Conservation (phyloP, 768 basidiomycete species). For the Naematelia aurantialba region DNA sequence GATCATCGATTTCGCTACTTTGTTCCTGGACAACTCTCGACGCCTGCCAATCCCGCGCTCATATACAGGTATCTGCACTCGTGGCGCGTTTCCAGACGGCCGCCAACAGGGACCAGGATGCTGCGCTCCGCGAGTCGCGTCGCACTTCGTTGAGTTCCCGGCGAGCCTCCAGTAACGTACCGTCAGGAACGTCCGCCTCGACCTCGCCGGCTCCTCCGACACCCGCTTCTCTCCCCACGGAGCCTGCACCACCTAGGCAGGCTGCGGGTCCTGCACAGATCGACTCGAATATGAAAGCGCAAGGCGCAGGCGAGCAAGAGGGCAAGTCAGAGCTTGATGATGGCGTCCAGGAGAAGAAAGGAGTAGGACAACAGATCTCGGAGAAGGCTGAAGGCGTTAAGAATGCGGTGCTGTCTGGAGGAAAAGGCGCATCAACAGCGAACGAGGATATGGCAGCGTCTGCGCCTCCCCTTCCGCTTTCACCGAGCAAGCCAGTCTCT, state of each 20-base stretch:
- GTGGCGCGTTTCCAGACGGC: conserved; percentile 43
- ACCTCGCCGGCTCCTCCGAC: conserved; percentile 4
- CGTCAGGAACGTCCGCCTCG: conserved; percentile 3
- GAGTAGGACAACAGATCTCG: not conserved
- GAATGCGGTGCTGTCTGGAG: not conserved
- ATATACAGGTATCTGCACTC: conserved; percentile 33
- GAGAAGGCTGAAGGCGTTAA: not conserved
- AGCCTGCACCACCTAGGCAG: not conserved
- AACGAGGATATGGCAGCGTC: not conserved
- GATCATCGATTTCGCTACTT: too few species aligned
- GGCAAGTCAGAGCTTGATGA: not conserved
- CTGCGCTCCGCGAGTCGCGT: conserved; percentile 12
- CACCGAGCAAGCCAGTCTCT: not conserved
- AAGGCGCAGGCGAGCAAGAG: too few species aligned
- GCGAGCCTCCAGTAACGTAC: not conserved
- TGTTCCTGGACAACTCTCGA: too few species aligned
- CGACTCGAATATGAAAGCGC: too few species aligned
- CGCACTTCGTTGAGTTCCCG: not conserved
- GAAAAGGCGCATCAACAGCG: not conserved
- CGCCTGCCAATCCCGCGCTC: too few species aligned
- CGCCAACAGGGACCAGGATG: conserved; percentile 25
- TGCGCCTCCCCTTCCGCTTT: not conserved
- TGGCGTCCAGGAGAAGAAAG: not conserved
- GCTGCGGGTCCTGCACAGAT: too few species aligned
- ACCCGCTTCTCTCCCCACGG: not conserved